Base-by-base conservation (phyloP, 1,284 basidiomycete genomes). In the Ustilago hordei region DNA sequence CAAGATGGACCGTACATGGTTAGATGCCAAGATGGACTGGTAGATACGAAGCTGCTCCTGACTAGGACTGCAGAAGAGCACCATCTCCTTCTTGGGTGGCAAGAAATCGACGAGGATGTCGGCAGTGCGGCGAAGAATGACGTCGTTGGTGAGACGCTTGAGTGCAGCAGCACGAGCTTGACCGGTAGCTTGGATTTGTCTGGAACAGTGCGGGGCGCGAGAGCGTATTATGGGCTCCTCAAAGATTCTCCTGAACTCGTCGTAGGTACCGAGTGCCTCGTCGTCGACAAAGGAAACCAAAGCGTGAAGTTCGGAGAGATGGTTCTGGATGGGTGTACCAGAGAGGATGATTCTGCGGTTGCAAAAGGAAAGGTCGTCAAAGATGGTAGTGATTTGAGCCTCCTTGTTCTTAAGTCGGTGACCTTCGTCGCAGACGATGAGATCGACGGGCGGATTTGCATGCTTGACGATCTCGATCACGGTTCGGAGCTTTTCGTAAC, bases 221-320 rank as follows among this genome's bases (percentile, higher is more conserved):
- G 94, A 93, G 81, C 92, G 93, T 60, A 97, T 87, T 81, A 99
- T 99, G 0, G 95, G 94, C 32, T 87, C 90, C 86, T 98, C 96
- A 81, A 95, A 99, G 5, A 94, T 90, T 34, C 64, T 75, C 69
- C 87, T 84, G 74, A 87, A 87, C 50, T 57, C 67, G 7, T 64
- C 59, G 55, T 74, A 75, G 28, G 58, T 55, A 35, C 80, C 93
- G 38, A 98, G 89, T 17, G 97, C 86, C 23, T 93, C 93, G 19
- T 95, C 95, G 85, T 95, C 96, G 83, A 94, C 94, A 85, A 98
- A 99, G 74, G 98, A 92, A 52, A 93, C 91, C 95, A 98, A 98
- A 5, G 95, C 90, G 87, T 95, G 95, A 84, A 97, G 97, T 86
- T 99, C 97, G 65, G 92, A 89, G 19, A 99, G 88, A 85, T 98